Percentiles rank a stretch among this genome's conserved stretches.
Conservation (phyloP, 306 rosid species). For the Mimosa pudica region DNA sequence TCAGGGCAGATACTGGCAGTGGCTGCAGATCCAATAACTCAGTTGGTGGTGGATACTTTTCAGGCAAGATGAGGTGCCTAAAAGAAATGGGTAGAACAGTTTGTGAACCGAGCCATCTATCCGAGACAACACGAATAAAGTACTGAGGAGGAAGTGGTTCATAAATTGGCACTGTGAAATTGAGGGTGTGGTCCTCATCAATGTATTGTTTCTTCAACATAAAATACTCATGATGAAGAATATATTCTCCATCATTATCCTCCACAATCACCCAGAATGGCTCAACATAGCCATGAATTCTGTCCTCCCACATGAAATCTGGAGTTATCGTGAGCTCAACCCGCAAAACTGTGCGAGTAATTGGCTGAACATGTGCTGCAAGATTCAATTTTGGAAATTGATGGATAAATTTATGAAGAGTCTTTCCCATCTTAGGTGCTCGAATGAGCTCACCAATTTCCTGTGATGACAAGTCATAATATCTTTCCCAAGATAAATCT, state of each 20-base stretch:
- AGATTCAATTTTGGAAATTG: conserved; percentile 93
- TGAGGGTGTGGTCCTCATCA: conserved; percentile 88
- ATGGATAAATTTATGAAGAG: conserved; percentile 81
- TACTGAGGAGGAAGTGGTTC: conserved; percentile 94
- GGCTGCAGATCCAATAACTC: conserved; percentile 92
- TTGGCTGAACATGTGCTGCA: conserved; percentile 96
- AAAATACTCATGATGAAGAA: conserved; percentile 90
- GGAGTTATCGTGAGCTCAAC: conserved; percentile 93
- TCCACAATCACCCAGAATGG: conserved; percentile 96
- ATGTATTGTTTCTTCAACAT: conserved; percentile 82
- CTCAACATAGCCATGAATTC: conserved; percentile 90
- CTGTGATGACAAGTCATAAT: conserved; percentile 89
- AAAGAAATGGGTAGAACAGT: conserved; percentile 92
- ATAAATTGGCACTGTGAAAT: conserved; percentile 82
- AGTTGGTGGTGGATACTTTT: conserved; percentile 92
- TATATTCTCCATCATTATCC: conserved; percentile 87
- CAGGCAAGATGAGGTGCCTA: conserved; percentile 87
- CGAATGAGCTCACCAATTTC: conserved; percentile 92
- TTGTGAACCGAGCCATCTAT: conserved; percentile 91
- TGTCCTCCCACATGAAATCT: conserved; percentile 95
- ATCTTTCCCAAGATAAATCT: conserved; percentile 96
- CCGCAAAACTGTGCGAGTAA: conserved; percentile 86
- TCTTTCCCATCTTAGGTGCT: conserved; percentile 81
- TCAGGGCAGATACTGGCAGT: conserved; percentile 83
- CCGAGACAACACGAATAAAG: conserved; percentile 91